phyloP scores from a whole-genome alignment of 1,284 basidiomycete species.

The Microbotryum intermedium region DNA sequence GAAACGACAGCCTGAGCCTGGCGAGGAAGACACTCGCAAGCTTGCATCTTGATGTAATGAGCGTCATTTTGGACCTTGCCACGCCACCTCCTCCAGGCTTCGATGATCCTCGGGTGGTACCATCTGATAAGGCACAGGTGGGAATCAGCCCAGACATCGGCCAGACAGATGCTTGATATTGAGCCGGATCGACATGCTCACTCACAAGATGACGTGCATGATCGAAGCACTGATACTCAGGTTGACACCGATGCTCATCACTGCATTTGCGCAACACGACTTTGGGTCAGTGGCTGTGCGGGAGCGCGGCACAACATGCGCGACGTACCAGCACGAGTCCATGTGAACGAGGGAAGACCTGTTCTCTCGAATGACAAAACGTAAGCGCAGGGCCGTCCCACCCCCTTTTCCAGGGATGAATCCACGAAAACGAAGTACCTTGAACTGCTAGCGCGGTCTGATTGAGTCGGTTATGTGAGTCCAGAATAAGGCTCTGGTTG shows the following conservation, averaged over 20 bases:
- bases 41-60: slow-evolving; percentile 38
- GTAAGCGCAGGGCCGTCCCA: too few relatives aligned
- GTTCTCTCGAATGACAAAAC: too few relatives aligned
- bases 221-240: slow-evolving; percentile 37
- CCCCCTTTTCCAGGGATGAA: too few relatives aligned
- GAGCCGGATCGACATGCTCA: too few relatives aligned
- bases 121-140: slow-evolving; percentile 35
- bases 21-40: slow-evolving; percentile 29
- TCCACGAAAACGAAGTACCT: slow-evolving; percentile 4
- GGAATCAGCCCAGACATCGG: too few relatives aligned
- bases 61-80: too few relatives aligned
- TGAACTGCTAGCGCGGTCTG: slow-evolving; percentile 43
- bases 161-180: too few relatives aligned
- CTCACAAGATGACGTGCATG: slow-evolving; percentile 42
- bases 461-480: slow-evolving; percentile 76
- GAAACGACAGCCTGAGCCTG: too few relatives aligned
- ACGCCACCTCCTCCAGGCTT: too few relatives aligned
- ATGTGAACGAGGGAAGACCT: too few relatives aligned
- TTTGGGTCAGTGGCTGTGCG: too few relatives aligned
- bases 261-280: too few relatives aligned
- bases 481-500: slow-evolving; percentile 66
- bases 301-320: background rate
- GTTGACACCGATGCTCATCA: background rate
- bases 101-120: slow-evolving; percentile 45
- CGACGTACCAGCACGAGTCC: slow-evolving; percentile 2